A percentile compares a stretch with the other conserved stretches of the same genome.
Evolutionary conservation across 768 basidiomycete genomes (phyloP).

Genomic region (Crassisporium funariophilum): DNA sequence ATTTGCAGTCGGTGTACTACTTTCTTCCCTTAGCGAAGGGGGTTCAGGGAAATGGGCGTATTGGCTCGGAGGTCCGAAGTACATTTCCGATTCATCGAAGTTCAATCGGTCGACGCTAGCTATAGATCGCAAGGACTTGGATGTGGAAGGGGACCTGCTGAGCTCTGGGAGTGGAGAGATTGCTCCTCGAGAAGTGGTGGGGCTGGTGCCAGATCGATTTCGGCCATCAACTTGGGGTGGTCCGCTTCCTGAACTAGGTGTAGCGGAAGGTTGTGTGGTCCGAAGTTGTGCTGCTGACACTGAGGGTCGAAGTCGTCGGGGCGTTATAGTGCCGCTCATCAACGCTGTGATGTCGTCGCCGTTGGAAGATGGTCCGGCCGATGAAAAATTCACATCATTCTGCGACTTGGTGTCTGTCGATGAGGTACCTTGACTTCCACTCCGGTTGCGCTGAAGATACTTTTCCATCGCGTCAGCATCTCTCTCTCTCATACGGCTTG

Average conservation of each 20-base stretch:
- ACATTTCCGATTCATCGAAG: slow-evolving; percentile 51
- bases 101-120: slow-evolving; percentile 37
- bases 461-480: slow-evolving; percentile 90
- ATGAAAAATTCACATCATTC: slow-evolving; percentile 51
- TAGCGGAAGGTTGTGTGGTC: slow-evolving; percentile 42
- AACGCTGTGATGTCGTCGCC: slow-evolving; percentile 57
- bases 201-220: slow-evolving; percentile 69
- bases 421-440: slow-evolving; percentile 73
- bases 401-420: slow-evolving; percentile 74
- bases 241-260: slow-evolving; percentile 29
- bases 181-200: slow-evolving; percentile 47
- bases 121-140: slow-evolving; percentile 46
- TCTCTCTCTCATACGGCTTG: slow-evolving; percentile 76
- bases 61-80: slow-evolving; percentile 66
- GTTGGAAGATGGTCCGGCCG: slow-evolving; percentile 52
- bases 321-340: slow-evolving; percentile 54
- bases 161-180: slow-evolving; percentile 47
- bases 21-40: slow-evolving; percentile 48
- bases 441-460: slow-evolving; percentile 79
- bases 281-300: slow-evolving; percentile 79
- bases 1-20: slow-evolving; percentile 50
- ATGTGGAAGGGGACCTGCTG: slow-evolving; percentile 59
- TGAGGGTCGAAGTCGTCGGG: slow-evolving; percentile 69
- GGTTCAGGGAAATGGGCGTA: slow-evolving; percentile 77
- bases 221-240: slow-evolving; percentile 49